phyloP scores from a whole-genome alignment of 768 basidiomycete species.

The Tephrocybe sp. region DNA sequence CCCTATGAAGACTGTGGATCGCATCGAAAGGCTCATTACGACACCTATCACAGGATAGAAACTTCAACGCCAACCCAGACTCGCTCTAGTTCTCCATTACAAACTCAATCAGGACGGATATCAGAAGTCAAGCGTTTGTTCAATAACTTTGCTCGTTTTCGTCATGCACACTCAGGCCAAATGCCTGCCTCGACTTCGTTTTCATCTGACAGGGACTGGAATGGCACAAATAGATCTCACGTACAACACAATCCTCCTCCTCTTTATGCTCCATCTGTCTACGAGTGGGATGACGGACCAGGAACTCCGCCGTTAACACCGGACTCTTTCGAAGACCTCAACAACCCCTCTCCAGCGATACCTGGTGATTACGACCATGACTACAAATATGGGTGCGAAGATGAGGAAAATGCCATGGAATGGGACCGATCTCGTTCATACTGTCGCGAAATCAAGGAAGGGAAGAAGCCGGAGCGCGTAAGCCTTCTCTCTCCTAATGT shows the following conservation, averaged over 20 bases:
- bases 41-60: constrained; percentile 1
- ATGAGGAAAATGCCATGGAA: constrained; percentile 15
- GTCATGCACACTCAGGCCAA: constrained; percentile 12
- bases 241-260: background rate
- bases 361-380: constrained; percentile 7
- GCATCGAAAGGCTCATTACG: constrained; percentile 6
- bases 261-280: constrained; percentile 4
- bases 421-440: constrained; percentile 16
- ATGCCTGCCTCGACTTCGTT: constrained; percentile 1
- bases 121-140: constrained; percentile 22
- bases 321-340: constrained; percentile 18
- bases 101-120: constrained; percentile 17
- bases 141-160: constrained; percentile 19
- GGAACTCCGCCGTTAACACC: constrained; percentile 28
- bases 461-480: constrained; percentile 35
- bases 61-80: constrained; percentile 21
- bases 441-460: constrained; percentile 35
- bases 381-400: constrained; percentile 13
- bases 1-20: background rate
- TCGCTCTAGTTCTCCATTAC: constrained; percentile 20
- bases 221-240: background rate
- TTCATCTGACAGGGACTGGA: background rate
- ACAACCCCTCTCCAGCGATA: constrained; percentile 12
- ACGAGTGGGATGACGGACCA: constrained; percentile 8
- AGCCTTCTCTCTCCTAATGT: constrained; percentile 19